These are phyloP conservation scores for Limonium bicolor DNA, from an alignment of 148 eudicot genomes.

Conservation along the genomic window DNA sequence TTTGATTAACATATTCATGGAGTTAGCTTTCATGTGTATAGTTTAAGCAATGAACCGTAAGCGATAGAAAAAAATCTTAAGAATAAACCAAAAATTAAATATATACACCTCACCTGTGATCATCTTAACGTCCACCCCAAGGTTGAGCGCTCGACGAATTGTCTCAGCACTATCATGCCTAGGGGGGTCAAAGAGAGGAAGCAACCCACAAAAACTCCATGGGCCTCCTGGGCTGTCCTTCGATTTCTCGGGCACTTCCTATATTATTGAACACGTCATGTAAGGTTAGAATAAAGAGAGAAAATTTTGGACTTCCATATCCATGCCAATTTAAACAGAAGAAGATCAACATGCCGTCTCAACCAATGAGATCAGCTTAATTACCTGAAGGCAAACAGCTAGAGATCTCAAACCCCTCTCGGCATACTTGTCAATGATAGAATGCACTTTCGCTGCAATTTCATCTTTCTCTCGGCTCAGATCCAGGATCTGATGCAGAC, in stretches of 20 bases:
- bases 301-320: not conserved
- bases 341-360: not conserved
- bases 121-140: conserved; percentile 64
- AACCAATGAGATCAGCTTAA: not conserved
- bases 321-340: not conserved
- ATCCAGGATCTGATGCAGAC: conserved; percentile 31
- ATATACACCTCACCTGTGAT: conserved; percentile 50
- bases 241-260: conserved; percentile 47
- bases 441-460: conserved; percentile 33
- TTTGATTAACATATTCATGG: not conserved
- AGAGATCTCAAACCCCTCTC: conserved; percentile 57
- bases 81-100: not conserved
- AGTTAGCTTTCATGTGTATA: too few species aligned
- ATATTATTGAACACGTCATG: not conserved
- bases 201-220: conserved; percentile 50
- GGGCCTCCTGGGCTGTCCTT: conserved; percentile 46
- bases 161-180: conserved; percentile 71
- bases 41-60: not conserved
- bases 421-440: conserved; percentile 46
- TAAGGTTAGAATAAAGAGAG: not conserved
- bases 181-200: conserved; percentile 67
- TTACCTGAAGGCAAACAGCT: conserved; percentile 50
- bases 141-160: conserved; percentile 51
- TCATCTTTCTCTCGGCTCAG: conserved; percentile 32
- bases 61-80: not conserved